Evolutionary conservation across 345 rosid genomes (phyloP).

Genomic region (Bruguiera gymnorhiza): DNA sequence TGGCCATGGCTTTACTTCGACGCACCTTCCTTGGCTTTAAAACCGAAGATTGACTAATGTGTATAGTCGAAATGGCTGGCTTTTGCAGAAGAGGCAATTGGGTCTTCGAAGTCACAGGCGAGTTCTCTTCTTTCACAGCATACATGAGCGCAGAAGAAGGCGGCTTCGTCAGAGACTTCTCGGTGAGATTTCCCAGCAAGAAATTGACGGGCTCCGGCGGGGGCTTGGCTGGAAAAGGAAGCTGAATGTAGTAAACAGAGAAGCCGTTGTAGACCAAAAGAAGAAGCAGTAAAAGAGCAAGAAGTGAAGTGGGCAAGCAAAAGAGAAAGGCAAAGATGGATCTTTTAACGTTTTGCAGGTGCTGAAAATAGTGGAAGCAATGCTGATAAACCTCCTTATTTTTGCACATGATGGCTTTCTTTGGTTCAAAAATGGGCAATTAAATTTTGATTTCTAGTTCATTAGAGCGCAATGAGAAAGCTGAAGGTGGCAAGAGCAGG

Average conservation of each 20-base stretch:
- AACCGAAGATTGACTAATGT: slow-evolving; percentile 12
- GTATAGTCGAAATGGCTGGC: slow-evolving; percentile 18
- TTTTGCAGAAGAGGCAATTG: slow-evolving; percentile 28
- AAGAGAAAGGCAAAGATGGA: slow-evolving; percentile 35
- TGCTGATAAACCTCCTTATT: slow-evolving; percentile 19
- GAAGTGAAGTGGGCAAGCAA: slow-evolving; percentile 56
- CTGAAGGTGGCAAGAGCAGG: neutral
- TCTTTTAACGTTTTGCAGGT: slow-evolving; percentile 29
- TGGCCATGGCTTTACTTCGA: slow-evolving; percentile 5
- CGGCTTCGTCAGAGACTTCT: slow-evolving; percentile 26
- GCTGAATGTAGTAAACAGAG: slow-evolving; percentile 56
- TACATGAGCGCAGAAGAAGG: slow-evolving; percentile 36
- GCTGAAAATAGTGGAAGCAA: slow-evolving; percentile 4
- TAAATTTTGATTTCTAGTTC: neutral
- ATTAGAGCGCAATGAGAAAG: slow-evolving; percentile 1
- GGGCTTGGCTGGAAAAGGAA: slow-evolving; percentile 43
- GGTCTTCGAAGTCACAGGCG: slow-evolving; percentile 35
- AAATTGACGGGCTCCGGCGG: slow-evolving; percentile 25
- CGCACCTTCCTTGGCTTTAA: slow-evolving; percentile 20
- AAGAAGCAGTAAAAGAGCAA: slow-evolving; percentile 57
- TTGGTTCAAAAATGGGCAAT: neutral
- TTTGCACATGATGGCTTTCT: slow-evolving; percentile 4
- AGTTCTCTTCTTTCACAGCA: slow-evolving; percentile 49
- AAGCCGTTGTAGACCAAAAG: slow-evolving; percentile 66
- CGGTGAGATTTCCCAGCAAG: slow-evolving; percentile 24